Conservation (phyloP, 106 monocot genomes). For the Narthecium ossifragum region DNA sequence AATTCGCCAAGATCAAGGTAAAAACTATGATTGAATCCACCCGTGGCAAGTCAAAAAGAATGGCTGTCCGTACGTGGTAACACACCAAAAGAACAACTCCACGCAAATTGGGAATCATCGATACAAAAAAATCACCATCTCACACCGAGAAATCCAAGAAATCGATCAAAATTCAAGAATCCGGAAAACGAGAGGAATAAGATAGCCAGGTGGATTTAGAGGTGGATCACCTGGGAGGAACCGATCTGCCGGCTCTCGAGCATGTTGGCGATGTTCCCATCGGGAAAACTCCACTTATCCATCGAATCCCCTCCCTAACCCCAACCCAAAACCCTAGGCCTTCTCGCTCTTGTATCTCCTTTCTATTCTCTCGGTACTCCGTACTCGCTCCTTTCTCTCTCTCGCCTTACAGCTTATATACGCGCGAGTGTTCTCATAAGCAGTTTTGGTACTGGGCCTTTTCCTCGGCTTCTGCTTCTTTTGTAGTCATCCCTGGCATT, state of each 20-base stretch:
- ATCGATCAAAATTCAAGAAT: neutral
- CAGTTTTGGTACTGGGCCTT: no score
- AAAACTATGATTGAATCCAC: neutral
- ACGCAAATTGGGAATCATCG: neutral
- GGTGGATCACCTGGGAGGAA: neutral
- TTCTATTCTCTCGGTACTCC: no score
- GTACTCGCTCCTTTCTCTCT: no score
- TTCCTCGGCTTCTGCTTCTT: no score
- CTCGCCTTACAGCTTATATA: no score
- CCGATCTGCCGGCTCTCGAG: slow-evolving; percentile 15
- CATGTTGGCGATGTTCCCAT: slow-evolving; percentile 24
- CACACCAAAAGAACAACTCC: neutral
- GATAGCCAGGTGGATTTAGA: neutral
- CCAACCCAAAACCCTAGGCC: neutral
- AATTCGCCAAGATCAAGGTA: neutral
- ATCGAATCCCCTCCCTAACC: neutral
- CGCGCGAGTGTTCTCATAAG: no score
- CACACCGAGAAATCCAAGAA: neutral
- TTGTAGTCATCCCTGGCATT: no score
- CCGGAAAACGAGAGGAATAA: neutral
- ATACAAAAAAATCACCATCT: neutral
- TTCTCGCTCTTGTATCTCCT: neutral
- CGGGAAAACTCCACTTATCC: slow-evolving; percentile 14
- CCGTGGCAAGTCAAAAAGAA: neutral
- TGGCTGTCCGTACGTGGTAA: no score